phyloP scores from a whole-genome alignment of 2,329 filamentous ascomycete species.

The Drechslerella dactyloides region DNA sequence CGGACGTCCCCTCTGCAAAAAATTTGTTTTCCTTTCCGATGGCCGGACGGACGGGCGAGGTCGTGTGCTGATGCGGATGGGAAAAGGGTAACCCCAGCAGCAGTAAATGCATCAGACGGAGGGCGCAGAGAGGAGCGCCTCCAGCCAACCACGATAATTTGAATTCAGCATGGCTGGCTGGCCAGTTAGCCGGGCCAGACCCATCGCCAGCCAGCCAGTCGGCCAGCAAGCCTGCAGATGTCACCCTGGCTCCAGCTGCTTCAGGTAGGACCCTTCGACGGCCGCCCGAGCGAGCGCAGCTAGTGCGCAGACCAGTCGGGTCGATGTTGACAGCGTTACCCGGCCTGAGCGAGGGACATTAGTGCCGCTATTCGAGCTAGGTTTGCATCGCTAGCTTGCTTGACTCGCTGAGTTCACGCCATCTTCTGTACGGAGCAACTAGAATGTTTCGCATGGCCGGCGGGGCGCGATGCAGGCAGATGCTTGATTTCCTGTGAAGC shows the following conservation, averaged over 20 bases:
- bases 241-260: constrained; percentile 7
- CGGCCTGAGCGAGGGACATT: too few species aligned
- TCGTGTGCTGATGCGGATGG: not conserved
- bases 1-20: too few species aligned
- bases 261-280: constrained; percentile 41
- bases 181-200: constrained; percentile 10
- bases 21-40: not conserved
- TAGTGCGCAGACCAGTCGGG: not conserved
- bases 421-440: too few species aligned
- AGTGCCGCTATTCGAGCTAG: too few species aligned
- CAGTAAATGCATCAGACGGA: constrained; percentile 1
- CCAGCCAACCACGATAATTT: constrained; percentile 6
- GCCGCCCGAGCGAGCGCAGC: not conserved
- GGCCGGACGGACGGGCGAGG: not conserved
- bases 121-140: constrained; percentile 1
- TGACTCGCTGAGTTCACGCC: too few species aligned
- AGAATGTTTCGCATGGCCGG: not conserved
- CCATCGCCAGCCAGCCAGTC: constrained; percentile 11
- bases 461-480: not conserved
- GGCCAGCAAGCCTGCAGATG: constrained; percentile 5
- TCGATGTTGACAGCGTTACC: not conserved
- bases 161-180: not conserved
- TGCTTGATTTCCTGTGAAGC: not conserved
- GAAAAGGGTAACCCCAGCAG: not conserved
- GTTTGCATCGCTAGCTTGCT: too few species aligned